Evolutionary conservation across 2,329 filamentous ascomycete genomes (phyloP).

Genomic region (Emergomyces pasteurianus): DNA sequence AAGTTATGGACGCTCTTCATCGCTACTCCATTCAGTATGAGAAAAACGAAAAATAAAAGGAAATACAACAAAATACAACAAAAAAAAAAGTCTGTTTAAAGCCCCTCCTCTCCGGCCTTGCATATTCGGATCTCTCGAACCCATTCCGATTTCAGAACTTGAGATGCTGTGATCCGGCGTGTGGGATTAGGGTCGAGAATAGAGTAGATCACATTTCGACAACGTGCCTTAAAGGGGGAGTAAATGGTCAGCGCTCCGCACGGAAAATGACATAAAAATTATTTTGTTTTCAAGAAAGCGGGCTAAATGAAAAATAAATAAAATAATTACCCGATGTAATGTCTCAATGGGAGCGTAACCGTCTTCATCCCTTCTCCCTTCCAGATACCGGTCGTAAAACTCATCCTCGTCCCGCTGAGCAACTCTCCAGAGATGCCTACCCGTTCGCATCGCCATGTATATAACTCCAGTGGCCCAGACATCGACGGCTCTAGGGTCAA

Average conservation of each 20-base stretch:
- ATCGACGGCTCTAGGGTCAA: conserved; percentile 93
- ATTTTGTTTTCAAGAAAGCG: too few species aligned
- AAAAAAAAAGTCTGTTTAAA: conserved; percentile 36
- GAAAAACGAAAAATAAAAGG: too few species aligned
- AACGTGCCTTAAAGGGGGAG: conserved; percentile 58
- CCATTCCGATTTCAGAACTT: conserved; percentile 98
- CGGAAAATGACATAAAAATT: too few species aligned
- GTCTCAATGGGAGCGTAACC: conserved; percentile 96
- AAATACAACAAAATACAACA: background rate
- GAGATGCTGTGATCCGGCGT: conserved; percentile 85
- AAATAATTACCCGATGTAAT: conserved; percentile 68
- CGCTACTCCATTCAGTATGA: too few species aligned
- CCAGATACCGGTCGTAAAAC: conserved; percentile 88
- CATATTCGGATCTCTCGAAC: conserved; percentile 95
- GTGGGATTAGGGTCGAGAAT: conserved; percentile 90
- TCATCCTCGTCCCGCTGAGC: conserved; percentile 95
- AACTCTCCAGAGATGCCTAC: conserved; percentile 90
- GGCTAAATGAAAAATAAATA: too few species aligned
- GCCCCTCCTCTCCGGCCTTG: conserved; percentile 90
- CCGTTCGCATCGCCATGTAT: conserved; percentile 99
- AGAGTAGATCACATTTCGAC: conserved; percentile 97
- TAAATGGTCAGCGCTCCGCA: background rate
- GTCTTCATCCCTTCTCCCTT: conserved; percentile 85
- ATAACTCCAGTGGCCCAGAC: conserved; percentile 98
- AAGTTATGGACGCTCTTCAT: too few species aligned